Evolutionary conservation across 352 stramenopile genomes (phyloP), one percentile per base, ranked within the genome.

Genomic region (Globisporangium viniferum): DNA sequence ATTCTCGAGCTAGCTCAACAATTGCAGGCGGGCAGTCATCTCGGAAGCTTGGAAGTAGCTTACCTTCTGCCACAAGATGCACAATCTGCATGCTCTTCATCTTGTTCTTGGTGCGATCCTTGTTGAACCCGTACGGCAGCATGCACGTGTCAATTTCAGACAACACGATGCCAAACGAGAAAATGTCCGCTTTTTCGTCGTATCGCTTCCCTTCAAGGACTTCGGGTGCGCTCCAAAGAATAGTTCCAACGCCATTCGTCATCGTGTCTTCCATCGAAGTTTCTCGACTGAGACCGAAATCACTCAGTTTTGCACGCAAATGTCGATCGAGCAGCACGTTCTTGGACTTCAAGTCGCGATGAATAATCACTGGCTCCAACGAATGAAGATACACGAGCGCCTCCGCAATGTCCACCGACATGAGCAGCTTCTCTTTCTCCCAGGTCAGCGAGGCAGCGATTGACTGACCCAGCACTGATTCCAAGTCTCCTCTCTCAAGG

Each of bases 81-180:
- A 94, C 84, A 58, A 93, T 90, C 71, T 93, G 85, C 81, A 91
- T 90, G 61, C 78, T 88, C 73, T 84, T 84, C 82, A 91, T 90
- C 70, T 90, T 90, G 59, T 81, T 78, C 57, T 81, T 75, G 14
- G 69, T 48, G 44, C 68, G 70, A 63, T 82, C 73, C 49, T 78
- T 78, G 56, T 78, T 88, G 59, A 91, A 91, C 1, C 82, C 80
- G 68, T 92, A 92, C 15, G 84, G 84, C 33, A 92, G 60, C 63
- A 82, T 79, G 54, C 82, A 92, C 56, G 84, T 92, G 65, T 92
- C 84, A 46, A 92, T 90, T 73, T 92, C 84, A 1, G 80, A 90
- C 18, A 92, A 58, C 63, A 92, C 84, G 36, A 92, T 82, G 39
- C 84, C 84, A 64, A 87, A 91, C 5, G 82, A 91, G 57, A 91